Evolutionary conservation across 352 stramenopile species (phyloP), one percentile per base, ranked within the genome.

Genomic region (Pythium insidiosum): DNA sequence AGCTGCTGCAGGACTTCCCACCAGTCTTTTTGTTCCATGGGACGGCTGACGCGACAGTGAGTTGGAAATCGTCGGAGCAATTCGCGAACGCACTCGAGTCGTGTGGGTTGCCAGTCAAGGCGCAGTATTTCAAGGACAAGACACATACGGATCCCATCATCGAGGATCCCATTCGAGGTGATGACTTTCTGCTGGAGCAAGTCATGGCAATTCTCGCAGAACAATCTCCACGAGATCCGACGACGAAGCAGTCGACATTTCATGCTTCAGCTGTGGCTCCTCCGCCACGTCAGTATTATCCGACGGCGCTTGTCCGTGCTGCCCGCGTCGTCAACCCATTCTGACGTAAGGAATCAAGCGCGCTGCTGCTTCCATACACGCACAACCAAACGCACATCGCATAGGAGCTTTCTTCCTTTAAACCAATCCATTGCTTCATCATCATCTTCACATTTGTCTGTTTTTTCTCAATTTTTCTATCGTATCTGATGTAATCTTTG

Each of bases 61-160:
- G 47, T 40, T 81, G 72, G 61, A 59, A 65, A 33, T 80, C 68
- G 24, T 73, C 58, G 9, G 58, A 77, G 48, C 62, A 84, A 50
- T 63, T 88, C 29, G 64, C 68, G 11, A 25, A 58, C 5, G 64
- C 74, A 2, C 57, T 91, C 21, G 36, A 62, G 40, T 44, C 66
- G 6, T 76, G 70, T 36, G 59, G 51, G 4, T 46, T 79, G 6
- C 47, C 43, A 5, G 76, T 88, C 12, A 63, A 66, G n/a, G 64
- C 69, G 34, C 59, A 73, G 28, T 79, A 75, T 25, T 97, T 95
- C 37, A 46, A 74, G 16, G 63, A 61, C 46, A 95, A 89, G 75
- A 87, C 73, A 15, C 88, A 97, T 57, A 97, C 88, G 5, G 88
- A 97, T 63, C 82, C 88, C 19, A 97, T 97, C 52, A 80, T 97